phyloP scores from a whole-genome alignment of 495 filamentous ascomycete genomes.

The Aspergillus sclerotioniger region DNA sequence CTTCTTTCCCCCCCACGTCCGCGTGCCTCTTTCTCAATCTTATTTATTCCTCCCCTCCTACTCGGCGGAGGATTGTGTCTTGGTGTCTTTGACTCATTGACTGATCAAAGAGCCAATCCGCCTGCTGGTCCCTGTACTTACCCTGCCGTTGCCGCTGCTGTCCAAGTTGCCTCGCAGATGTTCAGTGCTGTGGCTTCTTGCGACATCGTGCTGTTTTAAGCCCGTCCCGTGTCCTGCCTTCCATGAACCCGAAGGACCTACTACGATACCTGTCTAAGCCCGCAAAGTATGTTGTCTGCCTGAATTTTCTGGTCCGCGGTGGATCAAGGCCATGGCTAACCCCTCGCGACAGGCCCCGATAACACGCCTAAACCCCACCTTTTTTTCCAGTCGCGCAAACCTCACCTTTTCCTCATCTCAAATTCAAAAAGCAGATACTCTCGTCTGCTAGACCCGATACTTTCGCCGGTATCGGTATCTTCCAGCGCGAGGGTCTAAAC shows the following conservation, averaged over 20 bases:
- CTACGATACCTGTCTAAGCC: slow-evolving; percentile 94
- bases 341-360: slow-evolving; percentile 72
- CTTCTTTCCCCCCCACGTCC: slow-evolving; percentile 11
- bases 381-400: slow-evolving; percentile 28
- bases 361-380: slow-evolving; percentile 55
- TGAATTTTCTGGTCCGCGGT: slow-evolving; percentile 7
- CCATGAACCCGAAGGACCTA: slow-evolving; percentile 91
- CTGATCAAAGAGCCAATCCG: background rate
- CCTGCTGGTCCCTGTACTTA: background rate
- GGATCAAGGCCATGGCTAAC: slow-evolving; percentile 7
- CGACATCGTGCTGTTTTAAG: slow-evolving; percentile 41
- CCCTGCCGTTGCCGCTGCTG: background rate
- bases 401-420: slow-evolving; percentile 17
- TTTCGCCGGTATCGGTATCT: slow-evolving; percentile 84
- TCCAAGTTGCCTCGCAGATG: slow-evolving; percentile 31
- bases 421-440: slow-evolving; percentile 57
- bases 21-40: background rate
- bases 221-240: slow-evolving; percentile 44
- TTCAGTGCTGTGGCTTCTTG: slow-evolving; percentile 35
- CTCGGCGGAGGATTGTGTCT: background rate
- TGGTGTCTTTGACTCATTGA: slow-evolving; percentile 10
- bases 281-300: slow-evolving; percentile 68
- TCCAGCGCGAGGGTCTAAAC: slow-evolving; percentile 62
- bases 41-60: slow-evolving; percentile 1
- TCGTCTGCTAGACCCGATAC: slow-evolving; percentile 94